Base-by-base conservation (phyloP, 2,329 filamentous ascomycete genomes). In the Clonostachys byssicola region DNA sequence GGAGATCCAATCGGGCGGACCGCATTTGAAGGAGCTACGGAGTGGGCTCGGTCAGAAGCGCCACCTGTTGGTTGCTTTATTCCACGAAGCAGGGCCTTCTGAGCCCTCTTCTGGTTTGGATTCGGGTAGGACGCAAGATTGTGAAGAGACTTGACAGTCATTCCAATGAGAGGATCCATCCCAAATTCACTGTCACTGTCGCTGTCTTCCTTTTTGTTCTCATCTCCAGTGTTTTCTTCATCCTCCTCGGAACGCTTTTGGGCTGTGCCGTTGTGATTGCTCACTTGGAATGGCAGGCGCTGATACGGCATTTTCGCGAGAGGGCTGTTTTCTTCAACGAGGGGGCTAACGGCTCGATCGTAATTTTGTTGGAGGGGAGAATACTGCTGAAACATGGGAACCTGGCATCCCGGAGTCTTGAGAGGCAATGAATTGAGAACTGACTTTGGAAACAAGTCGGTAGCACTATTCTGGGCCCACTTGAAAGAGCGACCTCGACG, bases 111-210 rank as follows among this genome's bases (percentile, higher is more conserved):
- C 58, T 79, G 78, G 57, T 67, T 73, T 8, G 76, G 77, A 52
- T 81, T 81, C 5, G 72, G 66, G 52, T 80, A 81, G 2, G 77
- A 80, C 14, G 77, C 77, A 52, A 81, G 57, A 52, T 74, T 80
- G 38, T 73, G 71, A 18, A 80, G 65, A 33, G 68, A 73, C 54
- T 78, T 77, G 55, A 73, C 67, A 12, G 66, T 63, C 51, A 70
- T 64, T 42, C 61, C 70, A 49, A 65, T 60, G 44, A 71, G 56
- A 2, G 64, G 57, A 17, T 64, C 60, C 46, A 58, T 58, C 7
- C 49, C 50, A 33, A 54, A 49, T 10, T 64, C 60, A 36, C 60
- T 52, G 12, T 60, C 61, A 39, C 36, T 39, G 4, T 55, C 51
- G 36, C 57, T 53, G 52, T 58, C 52, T 33, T 66, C 65, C 17